Conservation (phyloP, 805 yeast genomes). For the Danielozyma ontarioensis region DNA sequence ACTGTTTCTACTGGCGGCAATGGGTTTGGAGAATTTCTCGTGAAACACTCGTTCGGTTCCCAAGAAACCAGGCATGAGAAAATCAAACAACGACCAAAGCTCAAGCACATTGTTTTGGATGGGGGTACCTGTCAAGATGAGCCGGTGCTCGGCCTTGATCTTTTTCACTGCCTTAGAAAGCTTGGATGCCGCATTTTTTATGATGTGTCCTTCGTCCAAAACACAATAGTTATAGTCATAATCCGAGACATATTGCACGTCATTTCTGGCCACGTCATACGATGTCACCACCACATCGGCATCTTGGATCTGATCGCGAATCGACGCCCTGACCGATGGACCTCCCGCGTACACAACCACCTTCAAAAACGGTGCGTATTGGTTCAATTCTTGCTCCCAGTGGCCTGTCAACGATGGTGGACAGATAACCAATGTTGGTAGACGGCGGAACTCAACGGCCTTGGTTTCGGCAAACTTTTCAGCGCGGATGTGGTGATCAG, state of each 20-base stretch:
- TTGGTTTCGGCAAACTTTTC: conserved; percentile 60
- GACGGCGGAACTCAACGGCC: conserved; percentile 59
- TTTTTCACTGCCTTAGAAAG: conserved; percentile 83
- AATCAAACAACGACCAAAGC: conserved; percentile 95
- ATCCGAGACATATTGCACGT: conserved; percentile 54
- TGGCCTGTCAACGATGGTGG: conserved; percentile 98
- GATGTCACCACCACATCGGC: conserved; percentile 92
- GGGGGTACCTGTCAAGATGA: conserved; percentile 94
- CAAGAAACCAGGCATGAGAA: conserved; percentile 96
- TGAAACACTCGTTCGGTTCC: conserved; percentile 94
- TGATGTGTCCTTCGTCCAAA: conserved; percentile 95
- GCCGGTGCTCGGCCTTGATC: conserved; percentile 79
- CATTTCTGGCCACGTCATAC: conserved; percentile 94
- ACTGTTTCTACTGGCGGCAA: conserved; percentile 86
- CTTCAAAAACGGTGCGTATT: conserved; percentile 82
- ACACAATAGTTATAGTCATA: conserved; percentile 89
- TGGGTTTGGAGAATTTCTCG: conserved; percentile 96
- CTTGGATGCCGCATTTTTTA: conserved; percentile 86
- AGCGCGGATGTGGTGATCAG: conserved; percentile 85
- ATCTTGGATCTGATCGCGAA: conserved; percentile 46
- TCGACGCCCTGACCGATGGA: conserved; percentile 61
- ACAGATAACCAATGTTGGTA: conserved; percentile 86
- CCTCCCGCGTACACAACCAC: conserved; percentile 91
- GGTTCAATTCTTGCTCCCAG: conserved; percentile 93
- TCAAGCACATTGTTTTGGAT: conserved; percentile 96